Evolutionary conservation across 2,329 filamentous ascomycete genomes (phyloP).

Genomic region (Xylaria digitata): DNA sequence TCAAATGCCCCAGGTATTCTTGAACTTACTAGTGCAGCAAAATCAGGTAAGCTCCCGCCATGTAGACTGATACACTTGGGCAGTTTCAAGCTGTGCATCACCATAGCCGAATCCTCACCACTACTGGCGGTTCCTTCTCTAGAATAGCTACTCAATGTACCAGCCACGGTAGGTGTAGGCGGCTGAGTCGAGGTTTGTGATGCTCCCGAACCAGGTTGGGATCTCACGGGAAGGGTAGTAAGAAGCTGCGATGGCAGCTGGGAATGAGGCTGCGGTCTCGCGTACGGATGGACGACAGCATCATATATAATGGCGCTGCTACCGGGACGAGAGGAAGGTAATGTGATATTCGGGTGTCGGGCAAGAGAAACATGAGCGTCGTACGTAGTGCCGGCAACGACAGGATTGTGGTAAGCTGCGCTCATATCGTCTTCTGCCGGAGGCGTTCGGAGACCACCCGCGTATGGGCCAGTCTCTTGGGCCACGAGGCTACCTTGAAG

Average conservation of each 20-base stretch:
- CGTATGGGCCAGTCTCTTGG: conserved; percentile 46
- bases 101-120: conserved; percentile 58
- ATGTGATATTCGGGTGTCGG: conserved; percentile 53
- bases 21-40: conserved; percentile 78
- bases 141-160: conserved; percentile 45
- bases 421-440: conserved; percentile 64
- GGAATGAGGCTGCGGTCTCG: conserved; percentile 51
- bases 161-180: conserved; percentile 54
- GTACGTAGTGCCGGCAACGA: conserved; percentile 57
- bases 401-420: conserved; percentile 61
- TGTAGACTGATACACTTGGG: conserved; percentile 79
- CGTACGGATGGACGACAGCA: conserved; percentile 41
- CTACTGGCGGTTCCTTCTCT: conserved; percentile 49
- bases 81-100: conserved; percentile 73
- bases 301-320: conserved; percentile 51
- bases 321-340: conserved; percentile 51
- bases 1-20: conserved; percentile 24
- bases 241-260: conserved; percentile 48
- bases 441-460: conserved; percentile 61
- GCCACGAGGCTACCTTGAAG: conserved; percentile 39
- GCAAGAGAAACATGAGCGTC: conserved; percentile 57
- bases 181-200: conserved; percentile 53
- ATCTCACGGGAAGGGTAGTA: conserved; percentile 35
- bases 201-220: conserved; percentile 39
- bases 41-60: conserved; percentile 82